phyloP scores from a whole-genome alignment of 192 early-diverging fungal genomes.

The Lunasporangiospora selenospora region DNA sequence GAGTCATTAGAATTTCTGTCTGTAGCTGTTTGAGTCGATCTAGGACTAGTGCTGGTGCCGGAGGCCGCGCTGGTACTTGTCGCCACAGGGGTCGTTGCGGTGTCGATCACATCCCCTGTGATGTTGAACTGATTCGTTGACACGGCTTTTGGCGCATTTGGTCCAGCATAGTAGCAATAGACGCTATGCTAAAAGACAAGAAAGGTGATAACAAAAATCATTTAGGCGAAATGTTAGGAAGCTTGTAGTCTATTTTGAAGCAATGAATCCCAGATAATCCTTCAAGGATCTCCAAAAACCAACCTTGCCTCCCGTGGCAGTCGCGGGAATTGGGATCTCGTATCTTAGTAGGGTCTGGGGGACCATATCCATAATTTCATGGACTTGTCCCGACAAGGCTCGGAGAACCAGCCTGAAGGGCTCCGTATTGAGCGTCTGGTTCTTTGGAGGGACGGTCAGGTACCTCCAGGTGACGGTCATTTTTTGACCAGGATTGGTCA shows the following conservation, averaged over 20 bases:
- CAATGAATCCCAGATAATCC: no score
- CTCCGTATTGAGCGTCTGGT: background rate
- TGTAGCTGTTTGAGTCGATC: no score
- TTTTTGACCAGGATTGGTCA: constrained; percentile 12
- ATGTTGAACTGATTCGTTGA: constrained; percentile 34
- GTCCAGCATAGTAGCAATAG: constrained; percentile 11
- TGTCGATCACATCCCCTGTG: background rate
- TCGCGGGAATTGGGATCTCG: constrained; percentile 5
- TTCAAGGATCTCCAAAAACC: no score
- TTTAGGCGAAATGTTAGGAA: no score
- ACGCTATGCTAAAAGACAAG: constrained; percentile 20
- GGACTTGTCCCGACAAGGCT: constrained; percentile 20
- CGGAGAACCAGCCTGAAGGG: constrained; percentile 25
- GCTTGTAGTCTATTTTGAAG: no score
- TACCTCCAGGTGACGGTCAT: constrained; percentile 12
- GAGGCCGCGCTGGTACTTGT: no score
- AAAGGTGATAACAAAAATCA: no score
- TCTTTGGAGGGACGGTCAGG: background rate
- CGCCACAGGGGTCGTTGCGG: background rate
- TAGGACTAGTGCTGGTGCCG: no score
- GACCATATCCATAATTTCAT: constrained; percentile 2
- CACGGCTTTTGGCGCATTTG: background rate
- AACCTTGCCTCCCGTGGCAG: constrained; percentile 34
- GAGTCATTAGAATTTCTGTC: background rate
- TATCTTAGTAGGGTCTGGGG: background rate